Conservation (phyloP, 2,329 filamentous ascomycete species). For the Pochonia chlamydosporia region DNA sequence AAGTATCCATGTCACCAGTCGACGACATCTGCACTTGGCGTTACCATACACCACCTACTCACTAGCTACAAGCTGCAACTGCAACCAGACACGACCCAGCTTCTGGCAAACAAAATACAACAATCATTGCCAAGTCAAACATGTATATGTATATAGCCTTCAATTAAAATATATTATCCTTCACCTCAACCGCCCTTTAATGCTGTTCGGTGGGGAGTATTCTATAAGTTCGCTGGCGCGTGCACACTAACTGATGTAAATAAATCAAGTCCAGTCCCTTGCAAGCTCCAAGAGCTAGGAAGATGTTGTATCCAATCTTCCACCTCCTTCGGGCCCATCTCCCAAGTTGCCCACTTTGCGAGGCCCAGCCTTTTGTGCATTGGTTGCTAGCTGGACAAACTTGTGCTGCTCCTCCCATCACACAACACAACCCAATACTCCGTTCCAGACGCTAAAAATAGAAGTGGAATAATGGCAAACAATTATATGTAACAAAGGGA, state of each 20-base stretch:
- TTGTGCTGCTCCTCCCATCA: conserved; percentile 1
- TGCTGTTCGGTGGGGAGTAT: conserved; percentile 1
- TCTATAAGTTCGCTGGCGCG: conserved; percentile 1
- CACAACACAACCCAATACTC: background rate
- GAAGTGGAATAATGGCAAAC: background rate
- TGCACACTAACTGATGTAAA: conserved; percentile 1
- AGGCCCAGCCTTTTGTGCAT: conserved; percentile 2
- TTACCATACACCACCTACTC: too few species aligned
- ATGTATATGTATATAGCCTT: too few species aligned
- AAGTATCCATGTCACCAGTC: too few species aligned
- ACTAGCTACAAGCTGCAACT: too few species aligned
- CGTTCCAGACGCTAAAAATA: conserved; percentile 1
- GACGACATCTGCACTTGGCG: too few species aligned
- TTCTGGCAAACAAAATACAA: too few species aligned
- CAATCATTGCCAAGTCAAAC: too few species aligned
- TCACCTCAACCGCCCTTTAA: background rate
- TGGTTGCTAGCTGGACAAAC: background rate
- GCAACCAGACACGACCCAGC: too few species aligned
- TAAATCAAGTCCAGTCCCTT: conserved; percentile 1
- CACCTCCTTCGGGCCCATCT: background rate
- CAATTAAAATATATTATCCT: conserved; percentile 8
- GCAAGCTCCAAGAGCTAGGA: background rate
- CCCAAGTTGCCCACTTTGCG: too few species aligned
- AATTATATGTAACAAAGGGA: conserved; percentile 23
- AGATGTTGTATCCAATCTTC: too few species aligned